These are phyloP conservation scores for Malassezia pachydermatis DNA, from an alignment of 1,284 basidiomycete species.

Conservation along the genomic window DNA sequence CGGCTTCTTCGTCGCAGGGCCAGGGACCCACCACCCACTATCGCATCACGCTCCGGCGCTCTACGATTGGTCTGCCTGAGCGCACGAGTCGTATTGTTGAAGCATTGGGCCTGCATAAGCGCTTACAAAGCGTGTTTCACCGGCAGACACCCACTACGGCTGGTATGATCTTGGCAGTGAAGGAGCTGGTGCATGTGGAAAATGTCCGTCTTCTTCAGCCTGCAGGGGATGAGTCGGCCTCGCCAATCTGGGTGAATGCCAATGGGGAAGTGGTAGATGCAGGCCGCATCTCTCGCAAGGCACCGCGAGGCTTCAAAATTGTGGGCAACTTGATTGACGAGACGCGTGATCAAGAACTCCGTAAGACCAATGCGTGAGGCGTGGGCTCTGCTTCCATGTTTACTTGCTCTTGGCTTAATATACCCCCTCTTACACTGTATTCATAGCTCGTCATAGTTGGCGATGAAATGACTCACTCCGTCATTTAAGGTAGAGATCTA, in stretches of 20 bases:
- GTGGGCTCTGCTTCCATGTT: too few species aligned
- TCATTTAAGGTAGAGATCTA: too few species aligned
- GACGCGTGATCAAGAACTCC: conserved; percentile 27
- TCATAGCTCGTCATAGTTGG: too few species aligned
- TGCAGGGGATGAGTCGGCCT: conserved; percentile 15
- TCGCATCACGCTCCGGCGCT: conserved; percentile 71
- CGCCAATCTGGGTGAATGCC: conserved; percentile 41
- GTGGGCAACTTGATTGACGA: conserved; percentile 42
- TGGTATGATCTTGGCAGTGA: conserved; percentile 69
- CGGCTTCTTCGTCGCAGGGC: conserved; percentile 1
- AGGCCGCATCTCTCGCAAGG: conserved; percentile 35
- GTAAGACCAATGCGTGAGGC: too few species aligned
- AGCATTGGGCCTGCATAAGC: conserved; percentile 65
- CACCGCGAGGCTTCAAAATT: conserved; percentile 41
- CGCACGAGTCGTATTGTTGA: conserved; percentile 63
- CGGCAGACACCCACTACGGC: conserved; percentile 62
- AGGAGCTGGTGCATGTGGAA: conserved; percentile 75
- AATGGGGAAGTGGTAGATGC: conserved; percentile 43
- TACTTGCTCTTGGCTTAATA: too few species aligned
- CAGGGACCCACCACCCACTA: conserved; percentile 62
- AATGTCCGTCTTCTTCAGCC: conserved; percentile 55
- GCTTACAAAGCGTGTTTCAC: conserved; percentile 72
- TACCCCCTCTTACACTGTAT: too few species aligned
- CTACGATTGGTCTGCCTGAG: conserved; percentile 66
- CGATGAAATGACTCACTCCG: too few species aligned